phyloP scores from a whole-genome alignment of 306 rosid genomes.

The Trichosanthes cucumerina region DNA sequence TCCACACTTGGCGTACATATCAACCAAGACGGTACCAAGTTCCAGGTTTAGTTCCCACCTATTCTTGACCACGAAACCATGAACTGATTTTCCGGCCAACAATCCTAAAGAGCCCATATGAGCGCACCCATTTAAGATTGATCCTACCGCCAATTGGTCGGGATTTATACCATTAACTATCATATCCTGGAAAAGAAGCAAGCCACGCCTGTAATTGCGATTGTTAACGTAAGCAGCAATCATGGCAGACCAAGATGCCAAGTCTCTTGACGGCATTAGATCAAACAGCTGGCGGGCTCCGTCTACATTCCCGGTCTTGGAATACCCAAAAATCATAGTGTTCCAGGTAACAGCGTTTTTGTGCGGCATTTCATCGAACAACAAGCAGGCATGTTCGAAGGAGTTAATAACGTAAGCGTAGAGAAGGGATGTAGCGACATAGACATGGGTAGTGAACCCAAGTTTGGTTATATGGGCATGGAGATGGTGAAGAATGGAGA shows the following conservation, averaged over 20 bases:
- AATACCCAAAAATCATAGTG: conserved; percentile 46
- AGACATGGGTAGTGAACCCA: conserved; percentile 39
- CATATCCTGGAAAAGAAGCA: conserved; percentile 43
- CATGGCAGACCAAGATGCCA: conserved; percentile 42
- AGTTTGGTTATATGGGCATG: conserved; percentile 51
- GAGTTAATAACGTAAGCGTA: conserved; percentile 18
- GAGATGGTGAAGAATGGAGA: conserved; percentile 27
- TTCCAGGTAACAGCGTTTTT: conserved; percentile 44
- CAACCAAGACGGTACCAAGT: conserved; percentile 45
- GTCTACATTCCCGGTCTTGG: conserved; percentile 25
- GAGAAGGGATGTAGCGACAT: conserved; percentile 35
- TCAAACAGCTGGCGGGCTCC: conserved; percentile 29
- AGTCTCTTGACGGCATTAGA: conserved; percentile 33
- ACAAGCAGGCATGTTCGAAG: conserved; percentile 21
- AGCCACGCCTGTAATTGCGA: conserved; percentile 15
- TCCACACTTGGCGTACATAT: conserved; percentile 52
- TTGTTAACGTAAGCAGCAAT: conserved; percentile 32
- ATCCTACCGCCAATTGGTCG: conserved; percentile 23
- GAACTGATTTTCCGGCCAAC: conserved; percentile 53
- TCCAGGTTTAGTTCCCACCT: conserved; percentile 41
- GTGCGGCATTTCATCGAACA: conserved; percentile 60
- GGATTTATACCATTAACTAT: conserved; percentile 21
- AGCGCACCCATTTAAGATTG: conserved; percentile 39
- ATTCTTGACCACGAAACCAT: conserved; percentile 40
- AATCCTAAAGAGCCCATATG: conserved; percentile 37